Conservation (phyloP, 805 yeast species). For the Cyberlindnera misumaiensis region DNA sequence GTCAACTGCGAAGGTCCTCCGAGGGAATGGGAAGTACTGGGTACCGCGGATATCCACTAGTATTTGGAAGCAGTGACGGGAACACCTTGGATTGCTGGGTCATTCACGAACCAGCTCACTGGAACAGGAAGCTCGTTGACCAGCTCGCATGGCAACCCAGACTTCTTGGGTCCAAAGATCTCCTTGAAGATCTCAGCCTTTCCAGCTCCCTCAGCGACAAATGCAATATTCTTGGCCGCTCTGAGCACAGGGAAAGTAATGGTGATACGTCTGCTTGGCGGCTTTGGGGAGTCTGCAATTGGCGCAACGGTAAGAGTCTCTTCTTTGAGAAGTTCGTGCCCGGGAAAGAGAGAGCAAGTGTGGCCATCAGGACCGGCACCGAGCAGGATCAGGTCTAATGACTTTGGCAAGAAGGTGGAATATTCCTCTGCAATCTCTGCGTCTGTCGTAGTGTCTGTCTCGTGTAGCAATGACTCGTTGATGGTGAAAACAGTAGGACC, state of each 20-base stretch:
- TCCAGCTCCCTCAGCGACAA: slow-evolving; percentile 85
- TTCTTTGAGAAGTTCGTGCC: slow-evolving; percentile 61
- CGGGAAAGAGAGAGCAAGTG: slow-evolving; percentile 90
- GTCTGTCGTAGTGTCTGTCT: slow-evolving; percentile 42
- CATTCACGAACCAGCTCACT: slow-evolving; percentile 80
- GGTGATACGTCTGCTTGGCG: slow-evolving; percentile 89
- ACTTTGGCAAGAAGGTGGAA: slow-evolving; percentile 46
- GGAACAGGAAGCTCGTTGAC: slow-evolving; percentile 56
- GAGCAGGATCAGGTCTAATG: slow-evolving; percentile 59
- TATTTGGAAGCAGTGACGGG: slow-evolving; percentile 22
- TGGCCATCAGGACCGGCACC: slow-evolving; percentile 98
- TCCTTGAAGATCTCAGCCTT: slow-evolving; percentile 68
- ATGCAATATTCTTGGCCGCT: slow-evolving; percentile 45
- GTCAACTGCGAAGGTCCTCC: slow-evolving; percentile 70
- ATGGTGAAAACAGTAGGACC: slow-evolving; percentile 63
- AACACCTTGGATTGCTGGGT: slow-evolving; percentile 67
- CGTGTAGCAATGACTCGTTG: slow-evolving; percentile 52
- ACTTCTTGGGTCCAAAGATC: slow-evolving; percentile 50
- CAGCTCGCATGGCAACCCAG: slow-evolving; percentile 61
- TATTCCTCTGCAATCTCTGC: slow-evolving; percentile 56
- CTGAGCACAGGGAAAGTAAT: slow-evolving; percentile 73
- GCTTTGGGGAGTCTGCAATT: slow-evolving; percentile 83
- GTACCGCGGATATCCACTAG: slow-evolving; percentile 32
- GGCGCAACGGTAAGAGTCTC: slow-evolving; percentile 45
- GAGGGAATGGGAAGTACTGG: slow-evolving; percentile 60